Evolutionary conservation across 2,329 filamentous ascomycete genomes (phyloP).

Genomic region (Phyllosticta citribraziliensis): DNA sequence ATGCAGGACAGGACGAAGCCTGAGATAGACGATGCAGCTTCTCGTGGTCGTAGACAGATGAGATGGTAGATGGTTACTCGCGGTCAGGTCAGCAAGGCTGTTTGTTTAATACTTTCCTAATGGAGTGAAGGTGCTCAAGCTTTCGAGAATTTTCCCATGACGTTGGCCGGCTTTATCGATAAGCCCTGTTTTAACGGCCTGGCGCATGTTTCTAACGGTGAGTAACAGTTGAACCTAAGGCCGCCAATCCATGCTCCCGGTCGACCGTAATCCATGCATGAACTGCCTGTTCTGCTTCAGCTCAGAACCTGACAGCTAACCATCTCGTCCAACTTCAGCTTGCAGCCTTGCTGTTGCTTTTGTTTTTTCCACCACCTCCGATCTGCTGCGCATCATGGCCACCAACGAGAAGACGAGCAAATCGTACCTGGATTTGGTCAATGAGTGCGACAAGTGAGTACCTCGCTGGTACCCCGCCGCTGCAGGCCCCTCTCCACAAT

Average conservation of each 20-base stretch:
- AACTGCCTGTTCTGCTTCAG: not conserved
- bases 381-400: not conserved
- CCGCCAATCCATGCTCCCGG: not conserved
- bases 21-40: not conserved
- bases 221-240: not conserved
- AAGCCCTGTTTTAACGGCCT: not conserved
- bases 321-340: not conserved
- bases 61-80: not conserved
- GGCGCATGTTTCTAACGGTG: no score
- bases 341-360: not conserved
- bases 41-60: no score
- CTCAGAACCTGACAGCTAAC: not conserved
- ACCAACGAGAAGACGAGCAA: constrained; percentile 16
- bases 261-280: not conserved
- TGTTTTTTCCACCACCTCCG: not conserved
- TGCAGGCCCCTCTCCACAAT: not conserved
- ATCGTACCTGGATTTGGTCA: constrained; percentile 45
- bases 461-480: no score
- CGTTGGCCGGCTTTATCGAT: constrained; percentile 3
- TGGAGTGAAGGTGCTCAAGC: constrained; percentile 5
- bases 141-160: constrained; percentile 10
- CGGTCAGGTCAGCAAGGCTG: not conserved
- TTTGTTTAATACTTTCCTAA: constrained; percentile 5
- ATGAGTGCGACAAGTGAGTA: constrained; percentile 45
- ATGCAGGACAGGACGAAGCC: not conserved